These are phyloP conservation scores for Cornus kousa DNA, from an alignment of 148 eudicot species.

Conservation along the genomic window DNA sequence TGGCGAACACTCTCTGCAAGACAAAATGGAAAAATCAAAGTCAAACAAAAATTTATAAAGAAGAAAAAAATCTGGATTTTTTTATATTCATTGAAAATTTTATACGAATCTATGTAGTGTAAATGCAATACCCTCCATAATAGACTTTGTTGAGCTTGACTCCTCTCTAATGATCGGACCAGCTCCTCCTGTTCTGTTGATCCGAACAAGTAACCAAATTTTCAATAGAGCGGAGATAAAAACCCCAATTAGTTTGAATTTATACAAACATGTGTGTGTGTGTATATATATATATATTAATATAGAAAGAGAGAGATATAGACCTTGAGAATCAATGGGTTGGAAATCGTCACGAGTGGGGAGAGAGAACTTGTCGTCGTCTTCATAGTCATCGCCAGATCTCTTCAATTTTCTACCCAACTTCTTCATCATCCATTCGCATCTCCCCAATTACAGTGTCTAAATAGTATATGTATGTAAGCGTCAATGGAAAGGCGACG, in stretches of 20 bases:
- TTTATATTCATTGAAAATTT: neutral
- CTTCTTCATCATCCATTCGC: slow-evolving; percentile 39
- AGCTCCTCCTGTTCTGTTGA: slow-evolving; percentile 84
- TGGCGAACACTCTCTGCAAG: slow-evolving; percentile 65
- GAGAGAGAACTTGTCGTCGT: slow-evolving; percentile 48
- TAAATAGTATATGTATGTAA: too few relatives aligned
- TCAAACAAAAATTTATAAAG: neutral
- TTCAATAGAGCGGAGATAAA: neutral
- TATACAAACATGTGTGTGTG: neutral
- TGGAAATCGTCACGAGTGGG: slow-evolving; percentile 72
- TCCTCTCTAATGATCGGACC: slow-evolving; percentile 69
- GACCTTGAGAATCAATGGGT: slow-evolving; percentile 83
- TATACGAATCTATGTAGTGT: neutral
- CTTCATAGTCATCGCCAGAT: slow-evolving; percentile 25
- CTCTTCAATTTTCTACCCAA: slow-evolving; percentile 52
- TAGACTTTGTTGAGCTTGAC: slow-evolving; percentile 61
- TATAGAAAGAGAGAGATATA: neutral
- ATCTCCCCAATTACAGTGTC: too few relatives aligned
- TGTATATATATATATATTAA: neutral
- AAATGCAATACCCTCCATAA: slow-evolving; percentile 67
- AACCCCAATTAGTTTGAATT: neutral
- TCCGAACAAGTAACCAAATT: neutral
- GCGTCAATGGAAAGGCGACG: too few relatives aligned
- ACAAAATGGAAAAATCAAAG: slow-evolving; percentile 6
- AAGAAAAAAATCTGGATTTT: neutral